Conservation (phyloP, 2,329 filamentous ascomycete species). For the Scytalidium lignicola region DNA sequence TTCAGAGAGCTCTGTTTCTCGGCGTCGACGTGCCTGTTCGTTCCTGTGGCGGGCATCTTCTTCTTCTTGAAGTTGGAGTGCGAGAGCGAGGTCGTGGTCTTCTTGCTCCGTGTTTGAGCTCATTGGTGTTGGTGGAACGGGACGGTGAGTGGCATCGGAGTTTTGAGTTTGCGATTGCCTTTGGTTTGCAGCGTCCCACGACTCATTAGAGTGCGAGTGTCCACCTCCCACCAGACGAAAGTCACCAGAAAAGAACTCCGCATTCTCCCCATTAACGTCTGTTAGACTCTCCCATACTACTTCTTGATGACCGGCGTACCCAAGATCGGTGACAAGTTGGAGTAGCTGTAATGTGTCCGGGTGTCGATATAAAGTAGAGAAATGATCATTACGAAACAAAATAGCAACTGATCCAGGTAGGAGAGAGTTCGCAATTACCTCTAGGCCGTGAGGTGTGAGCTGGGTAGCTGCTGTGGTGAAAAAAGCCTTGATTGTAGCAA, state of each 20-base stretch:
- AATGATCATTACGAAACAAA: conserved; percentile 94
- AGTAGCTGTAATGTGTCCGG: conserved; percentile 70
- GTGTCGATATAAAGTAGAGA: conserved; percentile 88
- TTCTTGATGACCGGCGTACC: conserved; percentile 81
- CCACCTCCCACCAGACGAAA: conserved; percentile 75
- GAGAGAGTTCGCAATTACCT: conserved; percentile 65
- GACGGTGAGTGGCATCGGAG: neutral
- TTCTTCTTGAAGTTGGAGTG: conserved; percentile 89
- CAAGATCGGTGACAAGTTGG: conserved; percentile 86
- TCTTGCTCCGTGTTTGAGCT: conserved; percentile 54
- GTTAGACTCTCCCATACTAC: conserved; percentile 94
- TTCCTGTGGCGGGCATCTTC: conserved; percentile 73
- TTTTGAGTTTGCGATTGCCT: neutral
- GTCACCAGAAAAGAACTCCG: conserved; percentile 85
- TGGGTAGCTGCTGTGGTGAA: conserved; percentile 79
- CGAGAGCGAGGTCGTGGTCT: conserved; percentile 79
- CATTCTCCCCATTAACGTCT: conserved; percentile 77
- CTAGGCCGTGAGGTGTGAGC: conserved; percentile 74
- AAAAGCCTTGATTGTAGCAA: conserved; percentile 78
- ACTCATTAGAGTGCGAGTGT: neutral
- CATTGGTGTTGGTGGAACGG: conserved; percentile 15
- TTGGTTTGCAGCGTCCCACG: no score
- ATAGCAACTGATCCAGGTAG: conserved; percentile 79
- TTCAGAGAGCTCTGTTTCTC: conserved; percentile 65
- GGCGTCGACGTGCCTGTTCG: conserved; percentile 54